Conservation (phyloP, 2,329 filamentous ascomycete genomes). For the Penicillium sp. region DNA sequence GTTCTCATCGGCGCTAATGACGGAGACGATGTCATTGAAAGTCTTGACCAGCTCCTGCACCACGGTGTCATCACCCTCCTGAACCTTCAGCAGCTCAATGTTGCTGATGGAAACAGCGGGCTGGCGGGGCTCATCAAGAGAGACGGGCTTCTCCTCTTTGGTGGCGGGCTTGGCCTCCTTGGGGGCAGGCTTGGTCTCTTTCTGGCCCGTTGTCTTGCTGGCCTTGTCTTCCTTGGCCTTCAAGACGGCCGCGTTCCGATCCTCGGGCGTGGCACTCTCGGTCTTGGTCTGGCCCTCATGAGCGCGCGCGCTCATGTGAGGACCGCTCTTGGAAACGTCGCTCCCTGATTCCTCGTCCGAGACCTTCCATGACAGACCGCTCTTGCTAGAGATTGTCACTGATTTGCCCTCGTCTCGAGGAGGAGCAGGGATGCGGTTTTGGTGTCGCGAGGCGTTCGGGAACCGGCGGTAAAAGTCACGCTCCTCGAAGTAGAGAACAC, state of each 20-base stretch:
- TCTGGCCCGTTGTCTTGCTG: constrained; percentile 21
- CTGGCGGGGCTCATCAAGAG: constrained; percentile 38
- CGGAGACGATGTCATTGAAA: constrained; percentile 91
- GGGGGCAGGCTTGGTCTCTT: constrained; percentile 24
- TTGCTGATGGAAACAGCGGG: constrained; percentile 54
- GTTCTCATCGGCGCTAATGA: constrained; percentile 83
- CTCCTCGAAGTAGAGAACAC: constrained; percentile 93
- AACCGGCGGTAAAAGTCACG: constrained; percentile 88
- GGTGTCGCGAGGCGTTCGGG: constrained; percentile 53
- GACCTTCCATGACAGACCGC: constrained; percentile 78
- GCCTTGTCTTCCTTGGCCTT: constrained; percentile 34
- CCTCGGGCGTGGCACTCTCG: constrained; percentile 27
- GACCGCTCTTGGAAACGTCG: constrained; percentile 55
- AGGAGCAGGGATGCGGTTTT: constrained; percentile 38
- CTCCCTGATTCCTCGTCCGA: constrained; percentile 61
- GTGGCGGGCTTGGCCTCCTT: constrained; percentile 16
- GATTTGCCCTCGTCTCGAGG: constrained; percentile 60
- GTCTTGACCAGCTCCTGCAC: constrained; percentile 93
- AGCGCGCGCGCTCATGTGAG: constrained; percentile 46
- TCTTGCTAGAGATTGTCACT: constrained; percentile 80
- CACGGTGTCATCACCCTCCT: constrained; percentile 76
- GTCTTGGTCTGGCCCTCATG: constrained; percentile 29
- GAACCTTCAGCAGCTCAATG: constrained; percentile 75
- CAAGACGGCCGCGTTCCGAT: constrained; percentile 26
- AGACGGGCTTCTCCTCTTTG: constrained; percentile 29